Percentiles rank a stretch among this genome's conserved stretches.
These are phyloP conservation scores for Ophiocordyceps camponoti-saundersi DNA, from an alignment of 2,329 filamentous ascomycete genomes.

Conservation along the genomic window DNA sequence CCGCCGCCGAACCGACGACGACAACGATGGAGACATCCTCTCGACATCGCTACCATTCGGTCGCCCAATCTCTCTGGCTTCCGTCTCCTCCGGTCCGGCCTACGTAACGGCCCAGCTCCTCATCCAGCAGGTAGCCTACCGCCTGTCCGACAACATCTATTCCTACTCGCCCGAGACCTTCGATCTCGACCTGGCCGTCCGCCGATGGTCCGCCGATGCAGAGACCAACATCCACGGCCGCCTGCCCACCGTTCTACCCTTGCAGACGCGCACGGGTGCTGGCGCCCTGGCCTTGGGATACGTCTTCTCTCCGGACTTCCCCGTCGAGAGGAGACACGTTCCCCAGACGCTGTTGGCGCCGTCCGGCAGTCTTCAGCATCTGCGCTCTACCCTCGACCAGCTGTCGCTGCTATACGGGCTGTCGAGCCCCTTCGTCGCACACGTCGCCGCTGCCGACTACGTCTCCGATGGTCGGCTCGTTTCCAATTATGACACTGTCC, in stretches of 20 bases:
- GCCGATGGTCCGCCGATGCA: constrained; percentile 52
- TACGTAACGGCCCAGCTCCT: constrained; percentile 89
- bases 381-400: constrained; percentile 78
- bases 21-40: too few relatives aligned
- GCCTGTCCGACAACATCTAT: constrained; percentile 92
- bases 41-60: constrained; percentile 41
- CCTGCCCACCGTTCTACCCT: constrained; percentile 55
- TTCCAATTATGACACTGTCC: constrained; percentile 68
- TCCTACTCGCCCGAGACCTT: constrained; percentile 91
- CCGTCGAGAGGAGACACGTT: constrained; percentile 75
- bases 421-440: constrained; percentile 81
- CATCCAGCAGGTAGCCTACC: constrained; percentile 90
- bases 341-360: constrained; percentile 84
- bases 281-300: constrained; percentile 88
- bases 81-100: constrained; percentile 67
- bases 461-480: constrained; percentile 52
- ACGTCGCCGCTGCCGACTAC: constrained; percentile 85
- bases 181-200: constrained; percentile 70
- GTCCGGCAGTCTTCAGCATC: constrained; percentile 61
- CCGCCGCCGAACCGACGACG: too few relatives aligned
- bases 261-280: constrained; percentile 79
- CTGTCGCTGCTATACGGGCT: constrained; percentile 81
- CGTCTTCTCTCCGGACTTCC: constrained; percentile 94
- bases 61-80: constrained; percentile 32
- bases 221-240: constrained; percentile 73